A percentile compares a stretch with the other conserved stretches of the same genome.
Evolutionary conservation across 2,329 filamentous ascomycete genomes (phyloP).

Genomic region (Penicillium sp.): DNA sequence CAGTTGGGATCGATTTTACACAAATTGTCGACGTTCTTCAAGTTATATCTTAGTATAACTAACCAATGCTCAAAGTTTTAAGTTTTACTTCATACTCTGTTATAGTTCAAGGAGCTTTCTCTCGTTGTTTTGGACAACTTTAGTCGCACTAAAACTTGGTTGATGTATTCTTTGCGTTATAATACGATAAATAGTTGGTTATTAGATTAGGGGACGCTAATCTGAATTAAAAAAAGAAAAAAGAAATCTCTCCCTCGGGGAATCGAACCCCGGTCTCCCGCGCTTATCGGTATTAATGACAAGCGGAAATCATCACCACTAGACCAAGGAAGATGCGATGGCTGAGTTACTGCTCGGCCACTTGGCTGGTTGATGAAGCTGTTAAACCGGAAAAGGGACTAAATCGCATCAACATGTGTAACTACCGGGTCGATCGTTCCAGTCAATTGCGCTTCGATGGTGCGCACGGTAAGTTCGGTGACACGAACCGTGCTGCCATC

Average conservation of each 20-base stretch:
- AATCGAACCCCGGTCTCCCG: constrained; percentile 42
- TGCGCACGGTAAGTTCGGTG: too few species aligned
- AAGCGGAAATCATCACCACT: constrained; percentile 44
- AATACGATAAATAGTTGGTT: too few species aligned
- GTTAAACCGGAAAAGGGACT: rapidly evolving
- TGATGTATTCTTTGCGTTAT: too few species aligned
- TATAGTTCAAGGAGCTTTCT: neutral
- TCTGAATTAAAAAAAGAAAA: constrained; percentile 8
- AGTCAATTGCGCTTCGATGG: too few species aligned
- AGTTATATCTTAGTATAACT: neutral
- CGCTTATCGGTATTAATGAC: constrained; percentile 34
- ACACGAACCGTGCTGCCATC: too few species aligned
- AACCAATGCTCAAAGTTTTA: neutral
- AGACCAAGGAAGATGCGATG: constrained; percentile 33
- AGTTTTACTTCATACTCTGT: neutral
- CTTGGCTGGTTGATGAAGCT: too few species aligned
- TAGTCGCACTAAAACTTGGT: too few species aligned
- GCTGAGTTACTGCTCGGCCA: constrained; percentile 14
- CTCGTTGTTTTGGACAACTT: too few species aligned
- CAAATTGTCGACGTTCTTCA: neutral
- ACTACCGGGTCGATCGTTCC: neutral
- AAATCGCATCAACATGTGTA: neutral
- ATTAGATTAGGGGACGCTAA: too few species aligned
- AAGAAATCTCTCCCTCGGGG: constrained; percentile 36
- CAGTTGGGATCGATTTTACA: neutral